phyloP scores from a whole-genome alignment of 345 rosid species.

The Leavenworthia alabamica region DNA sequence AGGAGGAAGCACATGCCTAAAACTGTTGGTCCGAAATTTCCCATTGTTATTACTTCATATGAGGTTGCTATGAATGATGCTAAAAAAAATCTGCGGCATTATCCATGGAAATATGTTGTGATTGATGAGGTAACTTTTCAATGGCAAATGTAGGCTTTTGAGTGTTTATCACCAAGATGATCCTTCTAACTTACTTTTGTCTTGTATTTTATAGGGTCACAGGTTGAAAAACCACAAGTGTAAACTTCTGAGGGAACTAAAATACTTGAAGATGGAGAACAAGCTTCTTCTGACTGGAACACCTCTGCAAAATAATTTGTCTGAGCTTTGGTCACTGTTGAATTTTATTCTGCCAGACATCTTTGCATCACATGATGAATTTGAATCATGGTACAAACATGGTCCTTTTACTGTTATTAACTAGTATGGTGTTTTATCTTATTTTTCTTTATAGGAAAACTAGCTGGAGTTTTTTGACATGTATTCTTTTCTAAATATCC shows the following conservation, averaged over 20 bases:
- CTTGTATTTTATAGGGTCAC: slow-evolving; percentile 60
- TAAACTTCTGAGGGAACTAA: slow-evolving; percentile 67
- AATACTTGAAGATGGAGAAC: slow-evolving; percentile 48
- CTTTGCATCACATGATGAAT: slow-evolving; percentile 85
- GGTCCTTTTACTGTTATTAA: not conserved
- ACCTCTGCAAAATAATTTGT: slow-evolving; percentile 87
- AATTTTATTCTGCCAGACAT: slow-evolving; percentile 93
- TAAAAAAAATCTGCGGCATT: slow-evolving; percentile 51
- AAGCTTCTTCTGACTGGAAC: slow-evolving; percentile 93
- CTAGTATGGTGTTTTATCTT: not conserved
- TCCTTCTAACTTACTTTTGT: not conserved
- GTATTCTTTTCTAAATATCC: not conserved
- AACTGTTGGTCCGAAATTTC: slow-evolving; percentile 70
- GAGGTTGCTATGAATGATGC: slow-evolving; percentile 86
- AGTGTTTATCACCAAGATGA: not conserved
- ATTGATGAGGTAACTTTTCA: slow-evolving; percentile 75
- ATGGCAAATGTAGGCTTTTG: not conserved
- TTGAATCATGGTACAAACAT: slow-evolving; percentile 76
- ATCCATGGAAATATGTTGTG: slow-evolving; percentile 82
- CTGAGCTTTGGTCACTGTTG: slow-evolving; percentile 97
- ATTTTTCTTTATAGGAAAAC: not conserved
- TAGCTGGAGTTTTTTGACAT: not conserved
- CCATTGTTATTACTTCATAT: slow-evolving; percentile 79
- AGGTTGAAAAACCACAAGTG: slow-evolving; percentile 84
- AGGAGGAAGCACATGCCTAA: slow-evolving; percentile 67